These are phyloP conservation scores for Polyplosphaeria fusca DNA, from an alignment of 495 filamentous ascomycete genomes.

Conservation along the genomic window DNA sequence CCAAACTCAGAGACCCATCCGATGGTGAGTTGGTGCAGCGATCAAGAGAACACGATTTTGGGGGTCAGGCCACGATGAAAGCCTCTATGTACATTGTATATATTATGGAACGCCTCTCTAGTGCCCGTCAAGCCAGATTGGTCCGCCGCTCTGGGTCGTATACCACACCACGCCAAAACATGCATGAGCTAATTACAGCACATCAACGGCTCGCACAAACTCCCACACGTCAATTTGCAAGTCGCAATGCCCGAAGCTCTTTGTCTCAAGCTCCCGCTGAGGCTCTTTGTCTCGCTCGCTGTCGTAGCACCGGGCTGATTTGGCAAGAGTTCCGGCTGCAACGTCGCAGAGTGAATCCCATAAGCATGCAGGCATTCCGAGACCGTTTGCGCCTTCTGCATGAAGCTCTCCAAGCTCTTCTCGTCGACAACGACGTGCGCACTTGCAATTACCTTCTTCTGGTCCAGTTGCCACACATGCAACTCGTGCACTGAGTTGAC, in stretches of 20 bases:
- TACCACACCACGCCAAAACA: too few species aligned
- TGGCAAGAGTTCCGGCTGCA: conserved; percentile 48
- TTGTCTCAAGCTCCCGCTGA: conserved; percentile 18
- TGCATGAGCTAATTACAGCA: conserved; percentile 32
- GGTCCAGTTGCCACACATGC: conserved; percentile 53
- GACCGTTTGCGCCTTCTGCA: conserved; percentile 44
- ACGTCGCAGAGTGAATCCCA: conserved; percentile 51
- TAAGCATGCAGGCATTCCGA: conserved; percentile 53
- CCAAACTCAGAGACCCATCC: too few species aligned
- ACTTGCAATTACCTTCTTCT: conserved; percentile 50
- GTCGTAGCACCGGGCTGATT: background rate
- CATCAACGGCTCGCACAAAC: conserved; percentile 29
- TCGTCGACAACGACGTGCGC: conserved; percentile 49
- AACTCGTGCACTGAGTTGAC: conserved; percentile 51
- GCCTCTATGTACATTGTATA: too few species aligned
- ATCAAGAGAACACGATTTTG: too few species aligned
- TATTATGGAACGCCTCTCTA: too few species aligned
- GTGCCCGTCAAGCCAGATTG: too few species aligned
- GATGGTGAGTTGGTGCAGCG: too few species aligned
- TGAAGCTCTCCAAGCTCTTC: conserved; percentile 41
- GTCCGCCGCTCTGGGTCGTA: too few species aligned
- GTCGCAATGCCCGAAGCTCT: conserved; percentile 10
- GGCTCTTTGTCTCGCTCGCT: conserved; percentile 3
- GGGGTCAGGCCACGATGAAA: too few species aligned
- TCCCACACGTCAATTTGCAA: conserved; percentile 27